phyloP scores from a whole-genome alignment of 2,329 filamentous ascomycete genomes.

The Arthrobotrys musiformis region DNA sequence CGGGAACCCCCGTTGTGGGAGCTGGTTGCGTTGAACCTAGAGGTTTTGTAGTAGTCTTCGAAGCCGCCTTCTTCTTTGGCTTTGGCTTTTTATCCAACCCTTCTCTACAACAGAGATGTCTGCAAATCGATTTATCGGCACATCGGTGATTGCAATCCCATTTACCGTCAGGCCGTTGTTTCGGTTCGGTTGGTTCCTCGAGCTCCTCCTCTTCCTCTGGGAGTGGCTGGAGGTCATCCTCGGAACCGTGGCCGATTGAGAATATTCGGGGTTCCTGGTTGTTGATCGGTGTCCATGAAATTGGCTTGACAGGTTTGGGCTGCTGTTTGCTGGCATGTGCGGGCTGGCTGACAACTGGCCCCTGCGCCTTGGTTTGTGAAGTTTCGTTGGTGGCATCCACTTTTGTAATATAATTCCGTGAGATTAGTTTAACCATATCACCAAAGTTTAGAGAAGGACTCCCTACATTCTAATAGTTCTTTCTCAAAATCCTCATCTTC shows the following conservation, averaged over 20 bases:
- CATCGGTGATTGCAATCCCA: slow-evolving; percentile 75
- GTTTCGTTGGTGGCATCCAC: slow-evolving; percentile 21
- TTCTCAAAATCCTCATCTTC: slow-evolving; percentile 35
- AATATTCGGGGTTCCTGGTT: not conserved
- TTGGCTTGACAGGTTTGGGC: not conserved
- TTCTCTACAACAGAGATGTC: slow-evolving; percentile 73
- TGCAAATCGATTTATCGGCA: slow-evolving; percentile 65
- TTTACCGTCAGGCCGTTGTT: slow-evolving; percentile 67
- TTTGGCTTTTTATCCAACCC: slow-evolving; percentile 71
- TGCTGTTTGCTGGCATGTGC: not conserved
- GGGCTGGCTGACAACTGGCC: not conserved
- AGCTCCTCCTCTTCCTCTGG: slow-evolving; percentile 12
- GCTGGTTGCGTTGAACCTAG: slow-evolving; percentile 7
- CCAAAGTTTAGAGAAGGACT: not conserved
- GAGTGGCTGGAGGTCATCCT: not conserved
- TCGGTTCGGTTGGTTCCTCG: slow-evolving; percentile 64
- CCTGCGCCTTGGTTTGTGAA: not conserved
- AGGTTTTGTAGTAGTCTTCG: slow-evolving; percentile 9
- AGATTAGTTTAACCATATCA: not conserved
- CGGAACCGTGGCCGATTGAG: slow-evolving; percentile 3
- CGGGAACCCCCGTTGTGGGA: not conserved
- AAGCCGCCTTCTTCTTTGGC: slow-evolving; percentile 56
- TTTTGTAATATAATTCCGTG: not conserved
- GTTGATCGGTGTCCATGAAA: slow-evolving; percentile 45
- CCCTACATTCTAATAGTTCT: slow-evolving; percentile 43